Base-by-base conservation (phyloP, 2,329 filamentous ascomycete species). In the Aspergillus quadricinctus region DNA sequence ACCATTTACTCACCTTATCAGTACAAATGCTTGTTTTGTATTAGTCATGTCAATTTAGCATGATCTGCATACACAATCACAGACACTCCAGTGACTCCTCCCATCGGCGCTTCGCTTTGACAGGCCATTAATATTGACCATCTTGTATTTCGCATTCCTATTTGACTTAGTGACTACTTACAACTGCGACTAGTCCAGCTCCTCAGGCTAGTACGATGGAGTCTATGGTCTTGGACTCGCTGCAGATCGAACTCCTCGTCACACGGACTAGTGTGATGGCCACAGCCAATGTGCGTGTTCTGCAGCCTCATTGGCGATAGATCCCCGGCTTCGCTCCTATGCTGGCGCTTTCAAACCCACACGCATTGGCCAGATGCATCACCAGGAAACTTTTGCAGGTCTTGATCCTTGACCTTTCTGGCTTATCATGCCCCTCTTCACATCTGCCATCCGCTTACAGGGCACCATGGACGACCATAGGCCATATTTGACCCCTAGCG, bases 341-440 rank as follows among this genome's bases (percentile, higher is more conserved):
- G 61, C 61, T 69, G 70, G 72, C 71, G 71, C 70, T 71, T 71
- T 66, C 62, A 61, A 54, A 61, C 54, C 61, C 48, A 57, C 66
- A 64, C 65, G 65, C 63, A 72, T 71, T 72, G 68, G 69, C 62
- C 63, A 70, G 64, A 71, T 68, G 69, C 66, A 71, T 55, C 62
- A 64, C 55, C 57, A 49, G 60, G 66, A 66, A 67, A 67, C 68
- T 64, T 60, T 57, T 58, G 48, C 60, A 57, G 52, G 54, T 55
- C 55, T 53, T 60, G 58, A 61, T 62, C 62, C 58, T 52, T 21
- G 50, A 60, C 57, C 57, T 59, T 57, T 46, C 54, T 55, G 55
- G 55, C 56, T 57, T 45, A 54, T 62, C 61, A 63, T 65, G 62
- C 67, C 66, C 65, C 68, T 65, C 66, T 65, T 58, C 61, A 61